Percentiles rank a stretch among this genome's conserved stretches.
Conservation (phyloP, 192 early-diverging fungal species). For the Thamnidium elegans region DNA sequence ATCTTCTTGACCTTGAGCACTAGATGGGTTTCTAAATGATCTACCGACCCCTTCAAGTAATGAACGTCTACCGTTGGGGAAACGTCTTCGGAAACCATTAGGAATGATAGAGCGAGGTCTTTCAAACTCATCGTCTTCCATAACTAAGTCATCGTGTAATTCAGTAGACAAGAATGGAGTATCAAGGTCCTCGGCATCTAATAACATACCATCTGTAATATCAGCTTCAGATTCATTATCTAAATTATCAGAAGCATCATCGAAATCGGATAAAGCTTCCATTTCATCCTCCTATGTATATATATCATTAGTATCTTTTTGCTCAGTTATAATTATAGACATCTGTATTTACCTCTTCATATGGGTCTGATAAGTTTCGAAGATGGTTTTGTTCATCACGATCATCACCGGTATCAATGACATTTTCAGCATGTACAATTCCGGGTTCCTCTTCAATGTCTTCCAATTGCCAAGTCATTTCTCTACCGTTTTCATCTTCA, state of each 20-base stretch:
- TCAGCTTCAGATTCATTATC: constrained; percentile 41
- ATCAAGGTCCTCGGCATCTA: constrained; percentile 45
- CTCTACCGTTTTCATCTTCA: constrained; percentile 57
- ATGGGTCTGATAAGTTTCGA: constrained; percentile 32
- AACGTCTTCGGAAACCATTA: constrained; percentile 34
- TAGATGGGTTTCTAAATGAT: constrained; percentile 34
- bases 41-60: constrained; percentile 25
- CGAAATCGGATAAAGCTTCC: constrained; percentile 35
- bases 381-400: constrained; percentile 41
- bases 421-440: constrained; percentile 26
- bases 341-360: constrained; percentile 23
- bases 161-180: constrained; percentile 37
- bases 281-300: constrained; percentile 28
- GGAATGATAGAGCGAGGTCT: constrained; percentile 36
- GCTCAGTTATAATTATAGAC: not conserved
- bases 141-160: constrained; percentile 51
- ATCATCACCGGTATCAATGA: constrained; percentile 36
- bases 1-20: constrained; percentile 46
- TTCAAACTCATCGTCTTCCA: constrained; percentile 44
- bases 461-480: constrained; percentile 54
- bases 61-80: constrained; percentile 10
- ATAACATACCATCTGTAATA: constrained; percentile 51
- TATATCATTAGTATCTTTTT: not conserved
- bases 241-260: constrained; percentile 41
- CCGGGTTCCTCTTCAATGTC: constrained; percentile 51